Percentiles rank a stretch among this genome's conserved stretches.
Conservation (phyloP, 202 grass and related monocot species). For the Zoysia matrella region DNA sequence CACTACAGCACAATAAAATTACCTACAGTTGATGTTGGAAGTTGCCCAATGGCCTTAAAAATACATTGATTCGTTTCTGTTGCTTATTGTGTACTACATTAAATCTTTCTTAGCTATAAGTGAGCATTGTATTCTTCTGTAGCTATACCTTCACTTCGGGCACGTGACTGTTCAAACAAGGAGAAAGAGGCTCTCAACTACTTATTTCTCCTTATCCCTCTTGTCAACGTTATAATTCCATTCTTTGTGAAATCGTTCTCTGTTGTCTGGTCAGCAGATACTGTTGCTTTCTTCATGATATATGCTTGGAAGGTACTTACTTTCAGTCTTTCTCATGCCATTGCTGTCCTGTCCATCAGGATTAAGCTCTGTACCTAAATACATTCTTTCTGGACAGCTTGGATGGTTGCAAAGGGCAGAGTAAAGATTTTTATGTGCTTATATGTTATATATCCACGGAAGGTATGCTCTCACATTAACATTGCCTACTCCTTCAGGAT, state of each 20-base stretch:
- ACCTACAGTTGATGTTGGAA: not conserved
- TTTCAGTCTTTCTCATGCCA: not conserved
- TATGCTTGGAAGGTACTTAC: constrained; percentile 90
- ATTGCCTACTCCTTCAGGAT: not conserved
- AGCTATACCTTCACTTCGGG: constrained; percentile 97
- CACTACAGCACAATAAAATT: not conserved
- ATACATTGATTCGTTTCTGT: not conserved
- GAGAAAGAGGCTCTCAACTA: constrained; percentile 99
- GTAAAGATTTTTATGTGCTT: constrained; percentile 47
- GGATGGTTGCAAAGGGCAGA: constrained; percentile 84
- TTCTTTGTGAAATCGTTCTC: constrained; percentile 91
- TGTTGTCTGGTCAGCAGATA: constrained; percentile 96
- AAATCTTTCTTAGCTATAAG: not conserved
- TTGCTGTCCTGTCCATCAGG: not conserved
- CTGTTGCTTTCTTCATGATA: constrained; percentile 81
- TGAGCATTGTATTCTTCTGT: constrained; percentile 35
- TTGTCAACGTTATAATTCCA: constrained; percentile 86
- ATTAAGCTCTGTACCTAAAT: constrained; percentile 15
- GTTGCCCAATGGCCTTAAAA: not conserved
- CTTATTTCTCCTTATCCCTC: constrained; percentile 84
- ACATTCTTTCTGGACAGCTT: constrained; percentile 61
- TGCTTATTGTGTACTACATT: not conserved
- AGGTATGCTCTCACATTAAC: constrained; percentile 55
- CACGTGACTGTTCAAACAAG: constrained; percentile 93
- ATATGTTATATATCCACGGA: constrained; percentile 69